Base-by-base conservation (phyloP, 306 rosid genomes). In the Vicia sativa region DNA sequence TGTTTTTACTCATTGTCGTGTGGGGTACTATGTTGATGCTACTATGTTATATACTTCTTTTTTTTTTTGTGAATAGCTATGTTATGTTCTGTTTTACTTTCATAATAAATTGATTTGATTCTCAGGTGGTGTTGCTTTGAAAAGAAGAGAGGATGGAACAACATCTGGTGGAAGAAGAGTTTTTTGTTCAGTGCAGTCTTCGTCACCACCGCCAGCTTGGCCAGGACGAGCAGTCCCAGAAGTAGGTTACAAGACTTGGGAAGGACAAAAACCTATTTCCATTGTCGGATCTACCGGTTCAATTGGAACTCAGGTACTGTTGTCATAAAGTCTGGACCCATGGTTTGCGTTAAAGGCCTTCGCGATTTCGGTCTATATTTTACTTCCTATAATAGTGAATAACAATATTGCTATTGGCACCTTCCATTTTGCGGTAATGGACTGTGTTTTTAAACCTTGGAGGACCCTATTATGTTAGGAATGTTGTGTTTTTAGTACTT, bases 191-290 rank as follows among this genome's bases (percentile, higher is more conserved):
- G 73, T 75, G 52, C 84, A 82, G 10, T 28, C 29, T 74, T 42
- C 74, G 19, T 89, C 65, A 52, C 96, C 93, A 62, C 98, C 96
- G 42, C 92, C 99, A 21, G 99, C 97, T 4, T 93, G 99, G 99
- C 95, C 99, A 3, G 99, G 97, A 76, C 77, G 97, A 73, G 99
- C 99, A 23, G 74, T 84, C 10, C 67, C 74, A 0, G 96, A 90
- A 70, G 12, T 65, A 1, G 82, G 75, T 68, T 73, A 65, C 45
- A 77, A 74, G 83, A 79, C 79, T 45, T 88, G 95, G 96, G 92
- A 90, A 29, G 99, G 97, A 5, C 97, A 87, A 48, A 93, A 93
- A 85, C 95, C 97, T 31, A 93, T 93, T 28, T 88, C 99, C 38
- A 77, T 93, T 21, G 84, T 93, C 11, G 99, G 99, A 38, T 86